These are phyloP conservation scores for Fusarium bactridioides DNA, from an alignment of 2,329 filamentous ascomycete genomes.

Conservation along the genomic window DNA sequence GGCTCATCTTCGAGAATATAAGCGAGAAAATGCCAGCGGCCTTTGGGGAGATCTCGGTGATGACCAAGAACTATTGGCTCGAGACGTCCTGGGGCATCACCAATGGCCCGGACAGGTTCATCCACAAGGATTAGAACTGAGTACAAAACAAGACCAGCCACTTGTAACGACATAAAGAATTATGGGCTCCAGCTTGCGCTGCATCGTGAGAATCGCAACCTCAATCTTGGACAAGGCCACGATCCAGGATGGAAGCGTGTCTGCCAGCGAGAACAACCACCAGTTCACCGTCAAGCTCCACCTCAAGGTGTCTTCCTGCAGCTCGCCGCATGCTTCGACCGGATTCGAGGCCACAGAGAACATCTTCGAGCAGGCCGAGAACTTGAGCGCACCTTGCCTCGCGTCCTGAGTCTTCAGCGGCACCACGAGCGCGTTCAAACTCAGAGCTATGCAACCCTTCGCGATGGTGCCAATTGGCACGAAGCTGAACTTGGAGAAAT, in stretches of 20 bases:
- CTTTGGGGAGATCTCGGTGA: no score
- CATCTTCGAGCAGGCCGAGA: not conserved
- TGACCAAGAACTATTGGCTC: fast-evolving
- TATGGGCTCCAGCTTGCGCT: no score
- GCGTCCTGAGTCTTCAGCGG: fast-evolving
- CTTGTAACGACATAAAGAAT: no score
- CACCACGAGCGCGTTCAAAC: not conserved
- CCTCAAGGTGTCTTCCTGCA: no score
- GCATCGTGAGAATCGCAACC: no score
- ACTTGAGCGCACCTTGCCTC: not conserved
- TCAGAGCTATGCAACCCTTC: not conserved
- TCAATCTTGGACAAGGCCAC: no score
- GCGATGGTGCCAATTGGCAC: not conserved
- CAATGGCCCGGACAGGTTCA: fast-evolving
- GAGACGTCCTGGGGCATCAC: fast-evolving
- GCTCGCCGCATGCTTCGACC: not conserved
- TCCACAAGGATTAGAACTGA: no score
- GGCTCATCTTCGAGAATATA: no score
- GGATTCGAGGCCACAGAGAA: not conserved
- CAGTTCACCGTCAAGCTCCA: not conserved
- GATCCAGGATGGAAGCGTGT: not conserved
- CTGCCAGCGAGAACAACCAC: not conserved
- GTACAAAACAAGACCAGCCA: no score
- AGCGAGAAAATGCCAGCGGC: no score
- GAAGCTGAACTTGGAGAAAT: not conserved